These are phyloP conservation scores for Syzygium oleosum DNA, from an alignment of 345 rosid species.

Conservation along the genomic window DNA sequence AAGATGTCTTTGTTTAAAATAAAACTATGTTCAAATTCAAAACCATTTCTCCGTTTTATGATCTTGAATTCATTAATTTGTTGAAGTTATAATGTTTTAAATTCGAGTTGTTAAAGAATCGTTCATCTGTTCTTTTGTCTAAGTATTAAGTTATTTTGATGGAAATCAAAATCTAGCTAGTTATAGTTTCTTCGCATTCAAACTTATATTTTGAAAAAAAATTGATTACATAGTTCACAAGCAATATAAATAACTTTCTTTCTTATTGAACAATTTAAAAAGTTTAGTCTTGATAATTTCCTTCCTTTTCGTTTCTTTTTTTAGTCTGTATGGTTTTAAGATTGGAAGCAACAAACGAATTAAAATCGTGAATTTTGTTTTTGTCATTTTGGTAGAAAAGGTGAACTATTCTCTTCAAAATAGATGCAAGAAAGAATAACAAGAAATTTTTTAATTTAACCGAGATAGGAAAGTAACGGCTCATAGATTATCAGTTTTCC, in stretches of 20 bases:
- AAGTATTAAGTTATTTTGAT: too few species aligned
- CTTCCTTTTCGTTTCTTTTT: not conserved
- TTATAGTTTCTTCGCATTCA: not conserved
- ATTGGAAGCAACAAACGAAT: not conserved
- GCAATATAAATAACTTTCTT: not conserved
- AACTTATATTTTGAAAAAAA: not conserved
- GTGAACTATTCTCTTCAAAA: not conserved
- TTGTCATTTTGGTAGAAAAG: not conserved
- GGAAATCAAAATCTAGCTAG: not conserved
- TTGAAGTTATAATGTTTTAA: too few species aligned
- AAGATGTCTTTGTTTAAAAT: too few species aligned
- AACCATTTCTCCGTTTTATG: too few species aligned
- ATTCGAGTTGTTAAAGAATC: not conserved
- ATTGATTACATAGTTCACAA: not conserved
- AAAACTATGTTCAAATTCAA: too few species aligned
- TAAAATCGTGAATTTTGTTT: not conserved
- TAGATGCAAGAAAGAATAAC: not conserved
- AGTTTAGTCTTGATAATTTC: not conserved
- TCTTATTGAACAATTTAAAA: too few species aligned
- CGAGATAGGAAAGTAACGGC: not conserved
- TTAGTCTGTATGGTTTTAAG: not conserved
- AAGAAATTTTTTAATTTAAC: too few species aligned
- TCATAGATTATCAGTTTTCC: too few species aligned
- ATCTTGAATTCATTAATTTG: too few species aligned
- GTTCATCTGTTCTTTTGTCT: not conserved